phyloP scores from a whole-genome alignment of 768 basidiomycete species.

The Sarcomyxa edulis region DNA sequence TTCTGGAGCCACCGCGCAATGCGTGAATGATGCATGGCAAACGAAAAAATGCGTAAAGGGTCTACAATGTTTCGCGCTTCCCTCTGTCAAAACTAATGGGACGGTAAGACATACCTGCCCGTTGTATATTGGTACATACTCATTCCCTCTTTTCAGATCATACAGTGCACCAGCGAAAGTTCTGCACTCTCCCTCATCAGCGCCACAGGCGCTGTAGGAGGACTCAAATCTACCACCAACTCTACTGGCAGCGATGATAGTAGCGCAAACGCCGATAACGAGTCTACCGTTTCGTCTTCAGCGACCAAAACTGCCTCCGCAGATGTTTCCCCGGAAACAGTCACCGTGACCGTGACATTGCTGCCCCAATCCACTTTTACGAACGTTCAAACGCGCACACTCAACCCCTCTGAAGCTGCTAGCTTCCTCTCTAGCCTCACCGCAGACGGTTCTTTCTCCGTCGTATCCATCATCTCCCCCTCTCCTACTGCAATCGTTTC shows the following conservation, averaged over 20 bases:
- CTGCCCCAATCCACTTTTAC: not conserved
- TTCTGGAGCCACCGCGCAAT: conserved; percentile 30
- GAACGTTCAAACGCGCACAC: conserved; percentile 32
- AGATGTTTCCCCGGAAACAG: not conserved
- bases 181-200: conserved; percentile 40
- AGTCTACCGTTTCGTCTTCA: conserved; percentile 6
- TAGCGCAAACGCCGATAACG: conserved; percentile 2
- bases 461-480: conserved; percentile 3
- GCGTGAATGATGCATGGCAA: conserved; percentile 36
- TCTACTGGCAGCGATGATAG: conserved; percentile 7
- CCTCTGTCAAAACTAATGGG: conserved; percentile 34
- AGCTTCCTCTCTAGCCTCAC: conserved; percentile 32
- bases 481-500: not conserved
- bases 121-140: not conserved
- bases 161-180: conserved; percentile 49
- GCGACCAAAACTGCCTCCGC: conserved; percentile 4
- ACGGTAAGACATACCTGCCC: conserved; percentile 29
- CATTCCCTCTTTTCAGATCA: conserved; percentile 21
- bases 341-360: conserved; percentile 12
- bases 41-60: conserved; percentile 27
- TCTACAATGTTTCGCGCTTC: conserved; percentile 48
- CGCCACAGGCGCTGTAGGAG: conserved; percentile 41
- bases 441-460: conserved; percentile 13
- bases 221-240: conserved; percentile 18
- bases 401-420: conserved; percentile 37